Conservation (phyloP, 2,329 filamentous ascomycete species). For the Paraphaeosphaeria minitans region DNA sequence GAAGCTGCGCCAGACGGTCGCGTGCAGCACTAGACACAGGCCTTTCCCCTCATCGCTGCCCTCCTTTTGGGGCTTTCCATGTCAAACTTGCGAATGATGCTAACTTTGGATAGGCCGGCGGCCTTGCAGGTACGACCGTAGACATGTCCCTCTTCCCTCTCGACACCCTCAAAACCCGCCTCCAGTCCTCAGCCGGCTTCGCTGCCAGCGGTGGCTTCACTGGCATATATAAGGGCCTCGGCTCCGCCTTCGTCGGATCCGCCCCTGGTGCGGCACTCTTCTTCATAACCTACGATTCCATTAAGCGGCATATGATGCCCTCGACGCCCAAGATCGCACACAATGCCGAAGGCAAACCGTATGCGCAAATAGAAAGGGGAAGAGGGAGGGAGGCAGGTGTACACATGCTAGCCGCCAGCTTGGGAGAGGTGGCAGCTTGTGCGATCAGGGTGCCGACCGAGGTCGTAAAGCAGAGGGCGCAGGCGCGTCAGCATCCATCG, state of each 20-base stretch:
- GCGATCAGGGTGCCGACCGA: slow-evolving; percentile 92
- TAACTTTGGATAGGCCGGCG: slow-evolving; percentile 68
- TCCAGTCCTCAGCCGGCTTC: slow-evolving; percentile 82
- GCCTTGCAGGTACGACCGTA: slow-evolving; percentile 90
- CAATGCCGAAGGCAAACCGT: slow-evolving; percentile 38
- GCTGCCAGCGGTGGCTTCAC: slow-evolving; percentile 83
- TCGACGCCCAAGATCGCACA: slow-evolving; percentile 17
- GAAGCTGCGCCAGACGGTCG: neutral
- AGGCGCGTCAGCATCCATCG: slow-evolving; percentile 80
- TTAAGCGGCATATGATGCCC: slow-evolving; percentile 53
- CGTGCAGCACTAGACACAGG: neutral
- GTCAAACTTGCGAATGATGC: neutral
- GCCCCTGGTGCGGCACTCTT: slow-evolving; percentile 95
- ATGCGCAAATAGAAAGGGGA: slow-evolving; percentile 17
- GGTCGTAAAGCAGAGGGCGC: slow-evolving; percentile 94
- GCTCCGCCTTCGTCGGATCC: slow-evolving; percentile 85
- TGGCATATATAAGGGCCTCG: slow-evolving; percentile 92
- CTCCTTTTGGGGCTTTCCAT: neutral
- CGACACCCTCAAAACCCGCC: slow-evolving; percentile 97
- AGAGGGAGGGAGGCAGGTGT: slow-evolving; percentile 40
- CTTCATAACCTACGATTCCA: slow-evolving; percentile 90
- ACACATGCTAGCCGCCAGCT: slow-evolving; percentile 84
- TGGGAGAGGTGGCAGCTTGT: slow-evolving; percentile 92
- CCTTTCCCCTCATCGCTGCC: too few relatives aligned
- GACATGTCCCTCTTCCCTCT: slow-evolving; percentile 97